Evolutionary conservation across 164 flowering plant species (phyloP).

Genomic region (Aristolochia californica): DNA sequence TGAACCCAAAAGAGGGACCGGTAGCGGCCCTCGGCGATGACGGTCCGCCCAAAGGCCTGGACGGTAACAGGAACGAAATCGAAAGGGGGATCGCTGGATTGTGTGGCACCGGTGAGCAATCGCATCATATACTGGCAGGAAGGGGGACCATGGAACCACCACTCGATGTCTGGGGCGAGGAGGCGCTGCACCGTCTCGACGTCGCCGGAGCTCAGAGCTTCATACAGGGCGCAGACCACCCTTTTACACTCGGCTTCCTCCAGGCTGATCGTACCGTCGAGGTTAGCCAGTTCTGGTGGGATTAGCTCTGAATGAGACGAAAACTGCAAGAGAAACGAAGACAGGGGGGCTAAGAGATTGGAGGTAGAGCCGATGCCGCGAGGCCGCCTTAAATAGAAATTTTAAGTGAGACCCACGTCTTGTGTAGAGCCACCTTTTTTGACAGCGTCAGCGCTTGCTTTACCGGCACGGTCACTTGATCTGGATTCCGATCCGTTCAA

Average conservation of each 20-base stretch:
- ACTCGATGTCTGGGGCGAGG: conserved; percentile 76
- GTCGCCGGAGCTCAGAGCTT: conserved; percentile 69
- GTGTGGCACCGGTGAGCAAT: conserved; percentile 37
- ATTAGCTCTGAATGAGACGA: not conserved
- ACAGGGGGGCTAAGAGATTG: not conserved
- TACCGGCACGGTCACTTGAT: too few species aligned
- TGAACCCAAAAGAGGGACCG: conserved; percentile 20
- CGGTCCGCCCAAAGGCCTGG: conserved; percentile 6
- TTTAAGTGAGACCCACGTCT: too few species aligned
- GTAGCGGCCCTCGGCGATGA: conserved; percentile 15
- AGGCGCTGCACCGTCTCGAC: conserved; percentile 49
- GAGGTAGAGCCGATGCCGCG: not conserved
- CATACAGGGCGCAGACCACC: conserved; percentile 76
- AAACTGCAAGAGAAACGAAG: not conserved
- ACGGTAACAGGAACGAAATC: conserved; percentile 5
- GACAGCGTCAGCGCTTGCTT: too few species aligned
- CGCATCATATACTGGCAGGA: conserved; percentile 81
- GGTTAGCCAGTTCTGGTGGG: conserved; percentile 60
- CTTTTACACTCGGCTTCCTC: conserved; percentile 36
- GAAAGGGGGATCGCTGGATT: not conserved
- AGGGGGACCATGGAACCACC: conserved; percentile 99
- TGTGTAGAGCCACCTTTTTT: too few species aligned
- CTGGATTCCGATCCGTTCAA: too few species aligned
- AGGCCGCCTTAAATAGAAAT: too few species aligned
- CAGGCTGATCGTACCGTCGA: conserved; percentile 25